Evolutionary conservation across 768 basidiomycete genomes (phyloP).

Genomic region (button mushroom (Agaricus bisporus)): DNA sequence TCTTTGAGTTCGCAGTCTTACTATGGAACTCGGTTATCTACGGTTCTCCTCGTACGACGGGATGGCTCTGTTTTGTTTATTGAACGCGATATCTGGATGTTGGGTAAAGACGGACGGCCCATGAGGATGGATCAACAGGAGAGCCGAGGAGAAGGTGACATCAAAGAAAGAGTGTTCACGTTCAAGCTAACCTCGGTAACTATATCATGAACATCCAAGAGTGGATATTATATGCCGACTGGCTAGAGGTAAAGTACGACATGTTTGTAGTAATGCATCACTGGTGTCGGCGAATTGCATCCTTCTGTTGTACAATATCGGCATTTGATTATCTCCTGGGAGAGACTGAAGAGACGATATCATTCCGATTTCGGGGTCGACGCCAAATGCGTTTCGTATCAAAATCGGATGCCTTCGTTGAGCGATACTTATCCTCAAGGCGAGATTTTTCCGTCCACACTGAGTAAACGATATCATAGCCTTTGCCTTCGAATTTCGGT

Average conservation of each 20-base stretch:
- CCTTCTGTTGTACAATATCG: background rate
- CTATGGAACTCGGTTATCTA: constrained; percentile 73
- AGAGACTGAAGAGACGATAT: background rate
- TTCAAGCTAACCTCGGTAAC: constrained; percentile 28
- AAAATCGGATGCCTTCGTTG: background rate
- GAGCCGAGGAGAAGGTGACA: constrained; percentile 3
- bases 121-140: constrained; percentile 6
- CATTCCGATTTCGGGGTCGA: constrained; percentile 4
- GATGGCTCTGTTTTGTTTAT: constrained; percentile 58
- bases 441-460: too few species aligned
- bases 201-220: background rate
- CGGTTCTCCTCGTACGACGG: constrained; percentile 59
- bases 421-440: too few species aligned
- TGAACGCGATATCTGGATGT: constrained; percentile 65
- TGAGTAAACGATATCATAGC: too few species aligned
- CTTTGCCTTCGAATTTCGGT: too few species aligned
- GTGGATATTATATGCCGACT: background rate
- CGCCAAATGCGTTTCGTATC: background rate
- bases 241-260: too few species aligned
- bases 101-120: constrained; percentile 32
- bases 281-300: background rate
- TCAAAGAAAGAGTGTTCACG: constrained; percentile 43
- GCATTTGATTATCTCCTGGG: background rate
- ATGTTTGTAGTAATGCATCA: too few species aligned
- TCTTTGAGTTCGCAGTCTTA: constrained; percentile 13